These are phyloP conservation scores for Eurotiales sp. DNA, from an alignment of 2,329 filamentous ascomycete genomes.

Conservation along the genomic window DNA sequence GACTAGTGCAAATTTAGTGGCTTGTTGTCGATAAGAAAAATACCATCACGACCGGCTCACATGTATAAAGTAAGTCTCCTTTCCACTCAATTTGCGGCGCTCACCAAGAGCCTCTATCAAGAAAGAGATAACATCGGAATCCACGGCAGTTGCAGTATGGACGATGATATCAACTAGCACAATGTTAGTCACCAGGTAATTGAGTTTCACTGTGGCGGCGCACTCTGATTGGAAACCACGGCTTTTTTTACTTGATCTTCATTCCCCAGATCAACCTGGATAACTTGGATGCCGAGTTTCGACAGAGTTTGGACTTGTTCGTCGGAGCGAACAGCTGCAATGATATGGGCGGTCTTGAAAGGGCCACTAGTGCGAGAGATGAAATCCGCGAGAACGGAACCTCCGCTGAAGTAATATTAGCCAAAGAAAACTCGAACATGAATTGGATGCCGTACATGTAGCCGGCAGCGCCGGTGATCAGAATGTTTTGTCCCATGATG, in stretches of 20 bases:
- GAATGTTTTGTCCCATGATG: neutral
- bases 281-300: constrained; percentile 1
- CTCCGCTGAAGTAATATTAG: neutral
- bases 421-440: neutral
- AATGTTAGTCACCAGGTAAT: neutral
- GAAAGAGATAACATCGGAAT: neutral
- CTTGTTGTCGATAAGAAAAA: too few relatives aligned
- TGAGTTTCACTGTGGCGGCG: neutral
- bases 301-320: neutral
- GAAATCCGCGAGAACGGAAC: constrained; percentile 1
- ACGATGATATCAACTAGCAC: neutral
- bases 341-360: neutral
- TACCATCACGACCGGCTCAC: neutral
- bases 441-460: neutral
- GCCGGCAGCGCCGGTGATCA: constrained; percentile 4
- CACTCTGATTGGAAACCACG: neutral
- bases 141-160: constrained; percentile 1
- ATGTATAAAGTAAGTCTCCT: neutral
- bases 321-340: neutral
- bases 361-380: neutral
- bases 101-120: constrained; percentile 3
- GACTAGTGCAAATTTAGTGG: neutral
- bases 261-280: neutral
- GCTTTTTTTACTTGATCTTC: neutral
- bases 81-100: constrained; percentile 2